Conservation (phyloP, 1,139 yeast species). For the Yamadazyma pseudoaaseri region DNA sequence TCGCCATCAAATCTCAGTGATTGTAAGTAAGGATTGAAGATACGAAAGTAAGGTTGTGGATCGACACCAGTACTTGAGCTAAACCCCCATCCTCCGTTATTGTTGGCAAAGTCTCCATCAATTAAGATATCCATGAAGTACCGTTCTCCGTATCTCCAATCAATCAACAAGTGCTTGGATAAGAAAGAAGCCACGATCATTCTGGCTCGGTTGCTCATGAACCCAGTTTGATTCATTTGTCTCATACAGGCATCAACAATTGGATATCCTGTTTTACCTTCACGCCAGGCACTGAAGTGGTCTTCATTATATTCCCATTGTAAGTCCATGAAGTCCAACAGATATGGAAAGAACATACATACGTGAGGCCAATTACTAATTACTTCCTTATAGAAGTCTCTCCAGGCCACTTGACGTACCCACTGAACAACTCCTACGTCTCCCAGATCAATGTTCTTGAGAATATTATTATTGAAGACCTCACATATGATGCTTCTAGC, state of each 20-base stretch:
- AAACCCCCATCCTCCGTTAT: constrained; percentile 61
- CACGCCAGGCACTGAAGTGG: constrained; percentile 46
- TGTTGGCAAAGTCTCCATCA: constrained; percentile 55
- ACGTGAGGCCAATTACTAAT: constrained; percentile 50
- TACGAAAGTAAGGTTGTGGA: constrained; percentile 56
- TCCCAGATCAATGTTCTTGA: constrained; percentile 24
- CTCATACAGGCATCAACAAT: constrained; percentile 60
- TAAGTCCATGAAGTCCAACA: constrained; percentile 36
- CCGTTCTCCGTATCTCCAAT: constrained; percentile 56
- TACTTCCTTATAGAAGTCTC: constrained; percentile 55
- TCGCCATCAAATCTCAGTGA: constrained; percentile 47
- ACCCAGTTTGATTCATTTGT: constrained; percentile 48
- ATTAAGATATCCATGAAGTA: constrained; percentile 48
- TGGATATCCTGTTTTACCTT: constrained; percentile 55
- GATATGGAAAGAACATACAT: constrained; percentile 50
- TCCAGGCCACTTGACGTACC: constrained; percentile 56
- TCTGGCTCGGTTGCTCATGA: constrained; percentile 52
- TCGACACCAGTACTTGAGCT: constrained; percentile 51
- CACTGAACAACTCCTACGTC: constrained; percentile 37
- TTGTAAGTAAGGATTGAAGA: constrained; percentile 53
- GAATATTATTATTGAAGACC: constrained; percentile 22
- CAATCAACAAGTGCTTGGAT: constrained; percentile 50
- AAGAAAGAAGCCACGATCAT: constrained; percentile 55
- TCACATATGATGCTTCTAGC: constrained; percentile 35
- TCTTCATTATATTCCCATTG: constrained; percentile 42